These are phyloP conservation scores for Arthroderma sp. DNA, from an alignment of 2,329 filamentous ascomycete species.

Conservation along the genomic window DNA sequence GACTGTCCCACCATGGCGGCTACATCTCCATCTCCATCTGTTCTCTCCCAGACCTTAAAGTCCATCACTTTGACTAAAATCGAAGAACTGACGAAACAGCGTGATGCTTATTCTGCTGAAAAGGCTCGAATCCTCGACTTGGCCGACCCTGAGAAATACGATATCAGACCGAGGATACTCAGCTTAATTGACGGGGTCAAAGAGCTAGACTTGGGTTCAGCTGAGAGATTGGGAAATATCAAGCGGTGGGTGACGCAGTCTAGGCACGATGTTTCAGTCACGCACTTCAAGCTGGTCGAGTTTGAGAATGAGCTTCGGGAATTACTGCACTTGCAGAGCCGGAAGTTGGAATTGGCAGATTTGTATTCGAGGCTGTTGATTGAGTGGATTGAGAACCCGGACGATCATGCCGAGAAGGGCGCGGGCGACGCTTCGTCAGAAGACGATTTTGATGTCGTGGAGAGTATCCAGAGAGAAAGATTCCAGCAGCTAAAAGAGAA, in stretches of 20 bases:
- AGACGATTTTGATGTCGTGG: slow-evolving; percentile 20
- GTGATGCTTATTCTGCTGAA: slow-evolving; percentile 7
- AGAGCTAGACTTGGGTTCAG: slow-evolving; percentile 8
- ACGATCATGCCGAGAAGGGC: not conserved
- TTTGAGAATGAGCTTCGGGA: slow-evolving; percentile 21
- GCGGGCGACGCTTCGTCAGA: slow-evolving; percentile 7
- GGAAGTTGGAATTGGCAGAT: slow-evolving; percentile 23
- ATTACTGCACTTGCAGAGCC: slow-evolving; percentile 24
- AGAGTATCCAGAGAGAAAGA: slow-evolving; percentile 24
- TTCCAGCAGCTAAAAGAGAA: slow-evolving; percentile 27
- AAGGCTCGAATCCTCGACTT: slow-evolving; percentile 11
- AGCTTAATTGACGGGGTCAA: slow-evolving; percentile 8
- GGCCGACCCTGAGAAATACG: slow-evolving; percentile 4
- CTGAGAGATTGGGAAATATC: slow-evolving; percentile 18
- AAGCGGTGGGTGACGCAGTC: slow-evolving; percentile 25
- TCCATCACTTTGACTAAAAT: slow-evolving; percentile 14
- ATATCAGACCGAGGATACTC: slow-evolving; percentile 5
- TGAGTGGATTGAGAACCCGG: slow-evolving; percentile 25
- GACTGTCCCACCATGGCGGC: slow-evolving; percentile 5
- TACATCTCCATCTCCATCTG: slow-evolving; percentile 3
- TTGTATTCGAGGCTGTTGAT: slow-evolving; percentile 27
- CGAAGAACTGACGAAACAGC: slow-evolving; percentile 17
- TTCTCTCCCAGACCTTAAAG: slow-evolving; percentile 11
- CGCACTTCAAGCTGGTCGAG: slow-evolving; percentile 18
- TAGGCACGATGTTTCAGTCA: slow-evolving; percentile 25